Conservation (phyloP, 148 eudicot genomes). For the Hydrangea macrophylla region DNA sequence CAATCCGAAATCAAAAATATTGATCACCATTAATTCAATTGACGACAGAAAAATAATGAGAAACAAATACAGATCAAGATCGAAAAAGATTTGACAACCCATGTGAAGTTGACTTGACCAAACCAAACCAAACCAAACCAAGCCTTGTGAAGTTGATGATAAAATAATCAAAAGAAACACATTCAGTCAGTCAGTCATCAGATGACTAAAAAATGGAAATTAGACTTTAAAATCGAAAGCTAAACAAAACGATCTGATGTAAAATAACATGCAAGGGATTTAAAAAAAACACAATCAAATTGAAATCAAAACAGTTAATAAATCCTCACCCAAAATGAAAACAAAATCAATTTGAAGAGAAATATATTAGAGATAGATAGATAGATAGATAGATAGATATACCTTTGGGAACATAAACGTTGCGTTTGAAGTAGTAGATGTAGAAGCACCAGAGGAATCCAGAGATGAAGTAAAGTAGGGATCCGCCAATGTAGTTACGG, state of each 20-base stretch:
- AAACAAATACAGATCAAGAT: neutral
- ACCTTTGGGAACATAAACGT: conserved; percentile 86
- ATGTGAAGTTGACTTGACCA: neutral
- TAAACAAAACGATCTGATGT: no score
- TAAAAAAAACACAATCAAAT: neutral
- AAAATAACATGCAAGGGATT: no score
- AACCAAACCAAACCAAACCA: no score
- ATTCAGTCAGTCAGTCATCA: neutral
- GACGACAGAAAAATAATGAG: neutral
- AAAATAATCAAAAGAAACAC: neutral
- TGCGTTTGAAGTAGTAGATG: conserved; percentile 74
- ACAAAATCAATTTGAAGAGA: no score
- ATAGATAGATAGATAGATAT: neutral
- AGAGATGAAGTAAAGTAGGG: conserved; percentile 57
- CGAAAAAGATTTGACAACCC: neutral
- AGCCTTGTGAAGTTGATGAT: no score
- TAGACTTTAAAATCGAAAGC: no score
- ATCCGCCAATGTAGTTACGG: conserved; percentile 66
- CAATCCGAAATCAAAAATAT: neutral
- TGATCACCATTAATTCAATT: neutral
- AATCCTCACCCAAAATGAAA: no score
- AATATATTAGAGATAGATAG: neutral
- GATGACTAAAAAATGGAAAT: no score
- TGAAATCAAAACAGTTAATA: no score
- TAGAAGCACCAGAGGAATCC: conserved; percentile 83